phyloP scores from a whole-genome alignment of 345 rosid species.

The Populus davidiana region DNA sequence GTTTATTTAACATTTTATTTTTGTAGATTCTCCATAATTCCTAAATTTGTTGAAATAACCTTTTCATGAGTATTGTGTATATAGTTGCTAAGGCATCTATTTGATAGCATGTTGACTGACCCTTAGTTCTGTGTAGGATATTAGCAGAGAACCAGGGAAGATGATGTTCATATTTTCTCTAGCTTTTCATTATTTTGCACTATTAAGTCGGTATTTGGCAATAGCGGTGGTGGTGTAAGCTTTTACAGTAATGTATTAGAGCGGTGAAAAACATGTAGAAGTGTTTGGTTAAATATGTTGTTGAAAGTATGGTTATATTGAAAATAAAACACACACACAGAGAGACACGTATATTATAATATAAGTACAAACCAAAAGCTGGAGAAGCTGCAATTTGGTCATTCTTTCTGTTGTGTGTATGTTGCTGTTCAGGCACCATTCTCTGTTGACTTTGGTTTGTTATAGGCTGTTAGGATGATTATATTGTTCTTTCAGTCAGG shows the following conservation, averaged over 20 bases:
- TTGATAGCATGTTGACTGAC: background rate
- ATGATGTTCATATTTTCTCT: constrained; percentile 19
- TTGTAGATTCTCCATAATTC: background rate
- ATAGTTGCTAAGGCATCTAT: background rate
- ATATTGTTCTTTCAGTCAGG: background rate
- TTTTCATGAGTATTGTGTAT: background rate
- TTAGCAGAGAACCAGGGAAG: constrained; percentile 77
- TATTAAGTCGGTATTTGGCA: background rate
- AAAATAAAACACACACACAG: too few species aligned
- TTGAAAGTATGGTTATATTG: too few species aligned
- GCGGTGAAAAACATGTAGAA: too few species aligned
- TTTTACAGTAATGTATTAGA: too few species aligned
- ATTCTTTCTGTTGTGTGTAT: background rate
- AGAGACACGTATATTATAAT: too few species aligned
- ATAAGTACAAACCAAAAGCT: too few species aligned
- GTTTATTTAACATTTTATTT: too few species aligned
- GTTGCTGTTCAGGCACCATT: background rate
- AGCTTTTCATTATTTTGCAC: background rate
- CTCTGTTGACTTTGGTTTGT: background rate
- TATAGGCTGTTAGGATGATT: background rate
- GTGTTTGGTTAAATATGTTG: too few species aligned
- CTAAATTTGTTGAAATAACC: background rate
- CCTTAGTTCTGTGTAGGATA: constrained; percentile 11
- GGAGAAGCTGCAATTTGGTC: background rate
- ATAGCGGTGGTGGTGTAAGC: too few species aligned